Conservation (phyloP, 352 stramenopile species). For the Phytophthora rubi region DNA sequence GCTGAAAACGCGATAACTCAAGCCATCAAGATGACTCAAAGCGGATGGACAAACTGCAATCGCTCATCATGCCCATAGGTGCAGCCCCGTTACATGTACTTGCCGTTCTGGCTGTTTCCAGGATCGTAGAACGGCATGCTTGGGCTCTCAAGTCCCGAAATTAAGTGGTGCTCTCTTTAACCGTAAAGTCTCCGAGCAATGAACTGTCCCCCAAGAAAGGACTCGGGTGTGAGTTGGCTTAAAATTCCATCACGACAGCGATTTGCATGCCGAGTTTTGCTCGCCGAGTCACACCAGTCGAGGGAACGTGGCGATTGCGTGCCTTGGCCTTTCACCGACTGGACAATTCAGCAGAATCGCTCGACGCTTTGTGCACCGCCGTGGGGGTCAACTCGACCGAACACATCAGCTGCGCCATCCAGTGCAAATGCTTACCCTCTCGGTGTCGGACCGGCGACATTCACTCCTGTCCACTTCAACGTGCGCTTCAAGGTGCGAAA, state of each 20-base stretch:
- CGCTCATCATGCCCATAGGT: neutral
- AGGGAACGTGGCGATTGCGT: neutral
- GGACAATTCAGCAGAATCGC: conserved; percentile 4
- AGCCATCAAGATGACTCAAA: conserved; percentile 10
- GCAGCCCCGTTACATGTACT: neutral
- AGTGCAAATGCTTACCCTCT: neutral
- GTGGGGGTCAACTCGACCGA: conserved; percentile 7
- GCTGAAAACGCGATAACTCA: conserved; percentile 5
- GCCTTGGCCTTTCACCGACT: conserved; percentile 5
- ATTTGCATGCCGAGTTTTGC: neutral
- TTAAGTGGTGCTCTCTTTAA: conserved; percentile 1
- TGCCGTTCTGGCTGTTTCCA: conserved; percentile 6
- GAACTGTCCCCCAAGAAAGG: neutral
- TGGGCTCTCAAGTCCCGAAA: neutral
- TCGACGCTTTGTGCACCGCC: neutral
- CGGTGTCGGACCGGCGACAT: neutral
- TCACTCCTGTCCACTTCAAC: conserved; percentile 1
- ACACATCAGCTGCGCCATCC: conserved; percentile 10
- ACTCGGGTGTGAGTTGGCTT: neutral
- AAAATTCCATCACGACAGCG: neutral
- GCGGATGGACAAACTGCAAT: conserved; percentile 1
- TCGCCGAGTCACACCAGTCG: neutral
- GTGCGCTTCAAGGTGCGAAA: neutral
- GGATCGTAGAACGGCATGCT: neutral
- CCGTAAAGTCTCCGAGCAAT: neutral